Evolutionary conservation across 768 basidiomycete genomes (phyloP).

Genomic region (Epithele typhae): DNA sequence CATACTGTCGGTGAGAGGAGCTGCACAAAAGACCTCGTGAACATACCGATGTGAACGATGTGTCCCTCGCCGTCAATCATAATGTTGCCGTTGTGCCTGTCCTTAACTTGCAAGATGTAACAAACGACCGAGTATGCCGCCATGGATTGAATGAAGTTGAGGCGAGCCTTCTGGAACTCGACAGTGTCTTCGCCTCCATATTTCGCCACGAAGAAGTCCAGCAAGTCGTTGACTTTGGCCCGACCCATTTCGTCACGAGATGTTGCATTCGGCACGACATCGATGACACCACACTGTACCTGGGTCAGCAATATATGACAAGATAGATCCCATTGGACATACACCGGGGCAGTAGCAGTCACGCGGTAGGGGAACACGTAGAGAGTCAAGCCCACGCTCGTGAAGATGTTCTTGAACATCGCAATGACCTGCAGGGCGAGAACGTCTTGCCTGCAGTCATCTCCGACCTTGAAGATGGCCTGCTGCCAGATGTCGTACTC

Average conservation of each 20-base stretch:
- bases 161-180: constrained; percentile 86
- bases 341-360: constrained; percentile 94
- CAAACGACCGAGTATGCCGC: constrained; percentile 98
- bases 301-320: constrained; percentile 4
- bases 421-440: constrained; percentile 95
- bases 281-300: constrained; percentile 90
- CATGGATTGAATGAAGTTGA: constrained; percentile 99
- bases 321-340: constrained; percentile 33
- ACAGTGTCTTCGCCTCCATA: constrained; percentile 89
- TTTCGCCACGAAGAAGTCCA: constrained; percentile 90
- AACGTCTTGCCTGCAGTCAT: constrained; percentile 98
- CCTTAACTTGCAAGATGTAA: constrained; percentile 98
- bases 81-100: constrained; percentile 98
- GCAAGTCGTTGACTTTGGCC: constrained; percentile 94
- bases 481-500: constrained; percentile 94
- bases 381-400: constrained; percentile 77
- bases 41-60: constrained; percentile 89
- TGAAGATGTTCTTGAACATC: constrained; percentile 99
- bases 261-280: constrained; percentile 96
- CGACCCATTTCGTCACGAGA: constrained; percentile 99
- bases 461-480: constrained; percentile 99
- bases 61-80: constrained; percentile 99
- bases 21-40: not conserved
- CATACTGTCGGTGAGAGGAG: too few species aligned
- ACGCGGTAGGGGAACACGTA: constrained; percentile 97